Percentiles rank a stretch among this genome's conserved stretches.
Evolutionary conservation across 179 eudicot genomes (phyloP).

Genomic region (Beta lomatogona): DNA sequence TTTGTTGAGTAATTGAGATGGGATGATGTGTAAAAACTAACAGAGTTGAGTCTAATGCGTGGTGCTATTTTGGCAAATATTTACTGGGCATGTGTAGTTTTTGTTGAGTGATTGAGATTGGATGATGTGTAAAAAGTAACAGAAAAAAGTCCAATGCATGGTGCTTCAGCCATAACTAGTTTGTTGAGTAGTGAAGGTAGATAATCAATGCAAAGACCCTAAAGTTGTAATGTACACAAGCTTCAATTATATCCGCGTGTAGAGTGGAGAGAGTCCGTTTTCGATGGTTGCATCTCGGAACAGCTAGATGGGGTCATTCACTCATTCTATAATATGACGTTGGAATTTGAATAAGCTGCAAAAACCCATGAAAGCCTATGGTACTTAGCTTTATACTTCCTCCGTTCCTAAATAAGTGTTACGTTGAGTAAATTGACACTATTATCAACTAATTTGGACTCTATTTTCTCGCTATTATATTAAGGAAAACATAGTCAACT

Average conservation of each 20-base stretch:
- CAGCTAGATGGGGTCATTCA: no score
- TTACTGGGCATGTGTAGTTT: not conserved
- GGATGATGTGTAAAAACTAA: not conserved
- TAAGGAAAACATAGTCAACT: no score
- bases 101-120: not conserved
- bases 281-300: not conserved
- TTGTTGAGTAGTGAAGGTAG: not conserved
- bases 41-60: not conserved
- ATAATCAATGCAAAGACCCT: not conserved
- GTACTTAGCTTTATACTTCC: not conserved
- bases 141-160: not conserved
- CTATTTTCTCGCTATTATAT: no score
- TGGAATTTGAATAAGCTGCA: not conserved
- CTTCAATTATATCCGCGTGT: not conserved
- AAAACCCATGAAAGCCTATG: not conserved
- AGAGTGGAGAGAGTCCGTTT: not conserved
- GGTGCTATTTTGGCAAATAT: not conserved
- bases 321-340: not conserved
- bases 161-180: not conserved
- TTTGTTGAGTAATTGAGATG: not conserved
- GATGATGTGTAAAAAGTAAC: not conserved
- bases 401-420: not conserved
- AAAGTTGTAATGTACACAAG: not conserved
- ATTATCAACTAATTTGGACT: no score
- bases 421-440: no score